These are phyloP conservation scores for Rhazya stricta DNA, from an alignment of 257 asterid genomes.

Conservation along the genomic window DNA sequence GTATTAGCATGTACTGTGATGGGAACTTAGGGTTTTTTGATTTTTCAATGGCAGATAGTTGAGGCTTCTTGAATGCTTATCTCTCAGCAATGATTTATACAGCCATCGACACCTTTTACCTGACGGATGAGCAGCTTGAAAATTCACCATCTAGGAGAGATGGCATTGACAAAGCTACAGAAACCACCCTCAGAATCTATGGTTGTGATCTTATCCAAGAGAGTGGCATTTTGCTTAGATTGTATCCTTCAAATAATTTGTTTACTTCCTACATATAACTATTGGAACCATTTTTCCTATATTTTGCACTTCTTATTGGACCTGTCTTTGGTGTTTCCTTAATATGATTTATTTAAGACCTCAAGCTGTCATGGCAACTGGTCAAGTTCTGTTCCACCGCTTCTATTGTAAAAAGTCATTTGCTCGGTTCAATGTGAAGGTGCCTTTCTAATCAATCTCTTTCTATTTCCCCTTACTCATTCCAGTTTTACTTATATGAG, in stretches of 20 bases:
- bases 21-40: neutral
- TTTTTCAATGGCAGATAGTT: neutral
- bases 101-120: constrained; percentile 83
- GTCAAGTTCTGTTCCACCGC: constrained; percentile 91
- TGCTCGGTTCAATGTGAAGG: constrained; percentile 91
- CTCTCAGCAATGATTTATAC: constrained; percentile 62
- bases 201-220: constrained; percentile 97
- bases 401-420: constrained; percentile 93
- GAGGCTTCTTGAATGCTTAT: neutral
- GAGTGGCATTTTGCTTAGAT: constrained; percentile 80
- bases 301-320: neutral
- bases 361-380: constrained; percentile 98
- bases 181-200: constrained; percentile 74
- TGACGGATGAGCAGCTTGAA: constrained; percentile 70
- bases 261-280: neutral
- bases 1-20: neutral
- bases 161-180: constrained; percentile 80
- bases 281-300: neutral
- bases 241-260: constrained; percentile 55
- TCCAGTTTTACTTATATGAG: neutral
- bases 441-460: constrained; percentile 16
- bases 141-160: constrained; percentile 77
- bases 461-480: neutral
- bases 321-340: constrained; percentile 38
- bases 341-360: constrained; percentile 53